Evolutionary conservation across 2,329 filamentous ascomycete genomes (phyloP), one percentile per base, ranked within the genome.

Genomic region (Paecilomyces sp.): DNA sequence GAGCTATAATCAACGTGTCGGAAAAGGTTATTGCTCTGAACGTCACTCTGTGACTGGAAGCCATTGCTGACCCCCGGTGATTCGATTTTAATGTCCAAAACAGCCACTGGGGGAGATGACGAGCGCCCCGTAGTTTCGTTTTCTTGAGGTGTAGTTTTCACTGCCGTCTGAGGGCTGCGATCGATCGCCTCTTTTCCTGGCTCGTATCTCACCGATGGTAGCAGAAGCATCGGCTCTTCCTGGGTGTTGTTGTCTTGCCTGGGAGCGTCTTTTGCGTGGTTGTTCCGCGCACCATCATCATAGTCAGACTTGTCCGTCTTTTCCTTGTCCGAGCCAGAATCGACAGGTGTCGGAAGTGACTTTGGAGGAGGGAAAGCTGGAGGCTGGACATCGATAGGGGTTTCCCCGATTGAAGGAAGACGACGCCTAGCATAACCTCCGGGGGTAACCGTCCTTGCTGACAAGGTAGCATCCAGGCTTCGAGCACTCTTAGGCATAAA

Each of bases 401-500:
- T 85, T 76, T 91, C 89, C 11, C 89, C 89, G 59, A 92, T 93
- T 0, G 89, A 93, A 13, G 90, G 86, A 34, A 93, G 79, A n/a
- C 89, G 84, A 58, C 83, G 82, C 47, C 87, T 82, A 36, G 79
- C 77, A 64, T 86, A 88, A 9, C 80, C 83, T 41, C 83, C 82
- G 0, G 84, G 85, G 0, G 83, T 87, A 1, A 80, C 81, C 1
- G 87, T 85, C 51, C 84, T 81, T 1, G 87, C 85, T 13, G 88
- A 88, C 55, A 86, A 84, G 0, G 88, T 87, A 3, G 88, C 89
- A 67, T 88, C 88, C 74, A 90, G 82, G 64, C 82, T 83, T 69
- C 88, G 89, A 47, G 84, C 86, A 68, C 85, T 85, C 24, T 70
- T 82, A 68, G 72, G 72, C 72, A 66, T 81, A 69, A 69, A 83